Evolutionary conservation across 1,284 basidiomycete genomes (phyloP).

Genomic region (Rhodotorula sp.): DNA sequence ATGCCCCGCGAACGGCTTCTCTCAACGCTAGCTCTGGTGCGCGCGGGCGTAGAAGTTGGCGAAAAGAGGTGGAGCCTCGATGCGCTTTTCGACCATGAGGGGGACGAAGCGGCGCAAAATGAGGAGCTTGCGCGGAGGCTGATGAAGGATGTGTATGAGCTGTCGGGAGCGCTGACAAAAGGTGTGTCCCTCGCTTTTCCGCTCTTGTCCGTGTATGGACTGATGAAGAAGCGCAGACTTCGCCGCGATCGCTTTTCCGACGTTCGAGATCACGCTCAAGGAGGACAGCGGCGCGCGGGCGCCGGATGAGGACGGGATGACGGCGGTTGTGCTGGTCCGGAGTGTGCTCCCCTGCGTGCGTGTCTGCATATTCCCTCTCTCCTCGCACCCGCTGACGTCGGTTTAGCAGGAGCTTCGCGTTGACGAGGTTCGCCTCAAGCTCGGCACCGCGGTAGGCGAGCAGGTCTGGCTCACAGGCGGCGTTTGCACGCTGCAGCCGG

Average conservation of each 20-base stretch:
- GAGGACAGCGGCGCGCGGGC: constrained; percentile 57
- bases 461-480: constrained; percentile 53
- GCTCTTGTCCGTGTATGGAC: background rate
- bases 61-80: constrained; percentile 39
- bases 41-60: constrained; percentile 41
- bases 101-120: constrained; percentile 27
- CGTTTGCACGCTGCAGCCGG: constrained; percentile 56
- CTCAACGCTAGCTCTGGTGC: constrained; percentile 44
- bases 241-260: constrained; percentile 66
- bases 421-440: constrained; percentile 52
- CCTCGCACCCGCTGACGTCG: background rate
- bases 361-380: constrained; percentile 13
- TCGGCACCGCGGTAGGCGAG: constrained; percentile 49
- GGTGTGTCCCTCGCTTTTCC: constrained; percentile 55
- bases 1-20: constrained; percentile 45
- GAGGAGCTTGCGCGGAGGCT: constrained; percentile 57
- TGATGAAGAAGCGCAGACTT: constrained; percentile 58
- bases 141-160: constrained; percentile 58
- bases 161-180: constrained; percentile 60
- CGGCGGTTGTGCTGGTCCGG: constrained; percentile 60
- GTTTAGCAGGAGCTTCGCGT: constrained; percentile 43
- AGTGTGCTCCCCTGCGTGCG: constrained; percentile 74
- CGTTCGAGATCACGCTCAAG: constrained; percentile 59
- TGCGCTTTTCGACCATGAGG: constrained; percentile 6
- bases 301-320: constrained; percentile 65